A percentile compares a stretch with the other conserved stretches of the same genome.
These are phyloP conservation scores for Neurospora crassa DNA, from an alignment of 2,329 filamentous ascomycete species.

Conservation along the genomic window DNA sequence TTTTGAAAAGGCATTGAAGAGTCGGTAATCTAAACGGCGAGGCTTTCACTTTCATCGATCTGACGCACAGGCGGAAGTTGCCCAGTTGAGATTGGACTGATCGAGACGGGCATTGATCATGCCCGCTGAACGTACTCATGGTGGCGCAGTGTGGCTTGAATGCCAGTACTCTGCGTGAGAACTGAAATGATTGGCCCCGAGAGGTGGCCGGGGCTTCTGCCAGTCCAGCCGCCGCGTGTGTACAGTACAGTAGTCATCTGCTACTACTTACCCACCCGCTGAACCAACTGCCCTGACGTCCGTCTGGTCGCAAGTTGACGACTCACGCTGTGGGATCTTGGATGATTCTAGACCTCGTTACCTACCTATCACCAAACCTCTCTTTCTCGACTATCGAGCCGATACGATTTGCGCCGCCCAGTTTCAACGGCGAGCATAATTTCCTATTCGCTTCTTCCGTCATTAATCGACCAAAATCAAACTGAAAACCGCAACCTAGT, in stretches of 20 bases:
- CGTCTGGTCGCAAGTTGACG: neutral
- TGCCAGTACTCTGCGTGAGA: neutral
- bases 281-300: neutral
- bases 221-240: neutral
- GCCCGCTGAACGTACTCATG: neutral
- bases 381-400: neutral
- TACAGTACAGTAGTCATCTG: too few species aligned
- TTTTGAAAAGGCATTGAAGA: neutral
- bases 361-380: neutral
- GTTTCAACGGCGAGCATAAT: neutral
- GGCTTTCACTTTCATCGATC: neutral
- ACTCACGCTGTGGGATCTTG: neutral
- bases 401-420: neutral
- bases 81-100: neutral
- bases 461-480: too few species aligned
- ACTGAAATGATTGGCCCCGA: neutral
- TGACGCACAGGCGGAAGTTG: neutral
- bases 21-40: neutral
- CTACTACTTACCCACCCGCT: neutral
- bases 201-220: neutral
- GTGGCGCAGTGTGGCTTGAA: neutral
- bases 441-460: neutral
- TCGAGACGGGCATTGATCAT: neutral
- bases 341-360: neutral
- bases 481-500: neutral